These are phyloP conservation scores for Pseudogymnoascus sp. DNA, from an alignment of 2,329 filamentous ascomycete species.

Conservation along the genomic window DNA sequence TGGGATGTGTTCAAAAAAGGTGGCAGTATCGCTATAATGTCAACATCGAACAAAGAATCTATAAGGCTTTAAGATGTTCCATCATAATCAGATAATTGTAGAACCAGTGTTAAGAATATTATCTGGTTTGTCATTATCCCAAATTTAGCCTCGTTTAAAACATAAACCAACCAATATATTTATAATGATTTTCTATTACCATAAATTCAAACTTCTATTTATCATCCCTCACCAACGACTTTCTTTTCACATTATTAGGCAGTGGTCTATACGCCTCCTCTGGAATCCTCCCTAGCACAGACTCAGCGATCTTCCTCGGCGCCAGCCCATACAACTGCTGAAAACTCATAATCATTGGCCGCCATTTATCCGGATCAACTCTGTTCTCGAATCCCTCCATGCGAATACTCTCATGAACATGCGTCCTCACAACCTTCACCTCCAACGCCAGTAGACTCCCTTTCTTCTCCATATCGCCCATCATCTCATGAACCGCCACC, in stretches of 20 bases:
- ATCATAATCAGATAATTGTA: not conserved
- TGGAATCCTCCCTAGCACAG: constrained; percentile 21
- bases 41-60: not conserved
- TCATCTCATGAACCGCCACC: constrained; percentile 26
- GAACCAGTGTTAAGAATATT: not conserved
- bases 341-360: constrained; percentile 37
- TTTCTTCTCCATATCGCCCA: constrained; percentile 26
- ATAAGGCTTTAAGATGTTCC: not conserved
- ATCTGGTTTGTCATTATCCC: too few relatives aligned
- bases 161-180: not conserved
- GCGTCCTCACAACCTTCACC: constrained; percentile 30
- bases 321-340: constrained; percentile 35
- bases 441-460: constrained; percentile 28
- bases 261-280: constrained; percentile 28
- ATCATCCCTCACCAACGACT: not conserved
- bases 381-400: constrained; percentile 32
- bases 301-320: constrained; percentile 21
- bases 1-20: too few relatives aligned
- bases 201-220: not conserved
- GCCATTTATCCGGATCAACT: constrained; percentile 36
- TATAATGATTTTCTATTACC: not conserved
- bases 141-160: too few relatives aligned
- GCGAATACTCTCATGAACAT: constrained; percentile 28
- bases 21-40: too few relatives aligned
- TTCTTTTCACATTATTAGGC: constrained; percentile 1